Conservation (phyloP, 345 rosid genomes). For the Abelmoschus esculentus region DNA sequence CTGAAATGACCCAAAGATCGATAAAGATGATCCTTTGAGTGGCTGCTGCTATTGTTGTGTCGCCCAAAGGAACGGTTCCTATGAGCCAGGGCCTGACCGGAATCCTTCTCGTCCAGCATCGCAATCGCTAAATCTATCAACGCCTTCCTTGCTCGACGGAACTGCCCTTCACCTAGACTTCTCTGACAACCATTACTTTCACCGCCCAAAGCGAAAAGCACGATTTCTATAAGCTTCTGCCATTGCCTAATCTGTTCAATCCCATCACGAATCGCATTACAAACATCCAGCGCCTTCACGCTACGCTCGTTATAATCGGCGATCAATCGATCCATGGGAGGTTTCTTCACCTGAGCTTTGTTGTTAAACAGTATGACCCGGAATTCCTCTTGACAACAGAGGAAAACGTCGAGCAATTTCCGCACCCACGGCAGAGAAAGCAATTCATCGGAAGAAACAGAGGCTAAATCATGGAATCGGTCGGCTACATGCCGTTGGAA, state of each 20-base stretch:
- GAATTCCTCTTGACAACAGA: constrained; percentile 36
- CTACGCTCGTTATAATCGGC: constrained; percentile 56
- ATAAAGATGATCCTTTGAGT: constrained; percentile 31
- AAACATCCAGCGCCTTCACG: constrained; percentile 79
- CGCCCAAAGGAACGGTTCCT: constrained; percentile 89
- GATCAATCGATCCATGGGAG: constrained; percentile 42
- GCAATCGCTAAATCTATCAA: constrained; percentile 68
- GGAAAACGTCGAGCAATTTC: constrained; percentile 38
- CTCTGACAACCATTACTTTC: constrained; percentile 18
- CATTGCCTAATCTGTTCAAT: constrained; percentile 70
- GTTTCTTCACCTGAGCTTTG: constrained; percentile 16
- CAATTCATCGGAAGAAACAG: constrained; percentile 25
- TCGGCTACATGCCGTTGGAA: constrained; percentile 61
- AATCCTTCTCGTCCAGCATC: constrained; percentile 84
- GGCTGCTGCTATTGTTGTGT: constrained; percentile 13
- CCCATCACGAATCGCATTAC: constrained; percentile 81
- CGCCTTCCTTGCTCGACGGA: constrained; percentile 88
- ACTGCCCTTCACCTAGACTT: constrained; percentile 65
- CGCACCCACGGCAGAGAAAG: constrained; percentile 41
- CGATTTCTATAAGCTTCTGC: constrained; percentile 70
- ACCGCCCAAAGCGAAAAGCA: constrained; percentile 47
- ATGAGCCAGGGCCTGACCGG: constrained; percentile 37
- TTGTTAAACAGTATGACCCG: constrained; percentile 24
- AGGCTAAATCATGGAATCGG: constrained; percentile 43
- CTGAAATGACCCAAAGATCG: constrained; percentile 56